Evolutionary conservation across 2,329 filamentous ascomycete species (phyloP), one percentile per base, ranked within the genome.

Genomic region (Zymoseptoria pseudotritici): DNA sequence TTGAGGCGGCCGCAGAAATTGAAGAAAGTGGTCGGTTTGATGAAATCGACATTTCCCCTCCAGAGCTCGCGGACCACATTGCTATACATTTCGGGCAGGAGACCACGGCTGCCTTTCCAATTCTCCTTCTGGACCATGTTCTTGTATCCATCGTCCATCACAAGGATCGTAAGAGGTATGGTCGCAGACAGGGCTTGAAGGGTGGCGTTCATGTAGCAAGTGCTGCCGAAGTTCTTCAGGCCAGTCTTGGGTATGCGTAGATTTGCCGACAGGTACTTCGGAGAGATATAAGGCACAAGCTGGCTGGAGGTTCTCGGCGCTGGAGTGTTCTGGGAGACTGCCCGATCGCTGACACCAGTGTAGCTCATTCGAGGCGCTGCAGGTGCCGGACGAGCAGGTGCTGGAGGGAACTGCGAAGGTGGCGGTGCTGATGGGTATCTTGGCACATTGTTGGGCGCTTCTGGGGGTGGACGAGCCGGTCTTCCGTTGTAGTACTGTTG

Each of bases 191-290:
- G 77, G 61, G 88, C 89, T 74, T 97, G 93, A 24, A 97, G 79
- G 0, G 87, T 87, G n/a, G 90, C 87, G 74, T 96, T 97, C 80
- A 94, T 91, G 71, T 96, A 97, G 72, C 93, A 97, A 65, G 89
- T 92, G 53, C 88, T 87, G 1, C 86, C 84, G 50, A 91, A 89
- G 67, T 97, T 97, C 60, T 85, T 78, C 11, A 97, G 80, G 0
- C 93, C 92, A 10, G 90, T 88, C 42, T 79, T 78, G n/a, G 86
- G 82, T 67, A 85, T 78, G 26, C 76, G 74, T 17, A 73, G 59
- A 46, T 78, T 75, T 22, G 75, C 73, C 4, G 76, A 74, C 50
- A 77, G 72, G 17, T 77, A 75, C 36, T 75, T 75, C 13, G 76
- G 76, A 2, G 78, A 75, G 3, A 80, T 71, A 60, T 80, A 80